Conservation (phyloP, 2,329 filamentous ascomycete genomes). For the Botrytis hyacinthi region DNA sequence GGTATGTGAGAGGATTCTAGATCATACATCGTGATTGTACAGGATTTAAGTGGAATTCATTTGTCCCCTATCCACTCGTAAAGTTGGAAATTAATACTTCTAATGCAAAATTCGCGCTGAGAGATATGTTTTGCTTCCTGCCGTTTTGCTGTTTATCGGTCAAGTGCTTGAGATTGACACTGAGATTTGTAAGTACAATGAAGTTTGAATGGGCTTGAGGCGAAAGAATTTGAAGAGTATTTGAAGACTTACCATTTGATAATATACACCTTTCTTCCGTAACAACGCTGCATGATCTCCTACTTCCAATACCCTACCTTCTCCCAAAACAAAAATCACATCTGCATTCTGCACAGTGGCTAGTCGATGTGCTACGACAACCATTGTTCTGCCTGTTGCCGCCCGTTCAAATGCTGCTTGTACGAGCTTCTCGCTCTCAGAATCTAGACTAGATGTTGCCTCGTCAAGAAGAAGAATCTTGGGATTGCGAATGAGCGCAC, state of each 20-base stretch:
- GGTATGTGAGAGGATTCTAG: slow-evolving; percentile 9
- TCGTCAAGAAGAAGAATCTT: slow-evolving; percentile 56
- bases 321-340: slow-evolving; percentile 36
- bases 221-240: not conserved
- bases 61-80: not conserved
- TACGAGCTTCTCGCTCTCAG: slow-evolving; percentile 55
- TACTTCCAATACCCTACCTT: slow-evolving; percentile 34
- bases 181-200: slow-evolving; percentile 18
- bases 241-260: slow-evolving; percentile 33
- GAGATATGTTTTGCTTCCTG: not conserved
- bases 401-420: slow-evolving; percentile 67
- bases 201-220: not conserved
- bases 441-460: slow-evolving; percentile 56
- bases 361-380: slow-evolving; percentile 75
- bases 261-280: slow-evolving; percentile 34
- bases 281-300: slow-evolving; percentile 34
- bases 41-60: not conserved
- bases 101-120: not conserved
- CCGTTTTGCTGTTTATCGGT: slow-evolving; percentile 19
- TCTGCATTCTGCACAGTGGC: slow-evolving; percentile 72
- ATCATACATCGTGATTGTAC: slow-evolving; percentile 13
- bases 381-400: slow-evolving; percentile 63
- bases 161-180: slow-evolving; percentile 29
- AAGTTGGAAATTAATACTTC: not conserved
- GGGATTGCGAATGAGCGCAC: slow-evolving; percentile 53